phyloP scores from a whole-genome alignment of 2,329 filamentous ascomycete species.

The Hypoxylon sp. region DNA sequence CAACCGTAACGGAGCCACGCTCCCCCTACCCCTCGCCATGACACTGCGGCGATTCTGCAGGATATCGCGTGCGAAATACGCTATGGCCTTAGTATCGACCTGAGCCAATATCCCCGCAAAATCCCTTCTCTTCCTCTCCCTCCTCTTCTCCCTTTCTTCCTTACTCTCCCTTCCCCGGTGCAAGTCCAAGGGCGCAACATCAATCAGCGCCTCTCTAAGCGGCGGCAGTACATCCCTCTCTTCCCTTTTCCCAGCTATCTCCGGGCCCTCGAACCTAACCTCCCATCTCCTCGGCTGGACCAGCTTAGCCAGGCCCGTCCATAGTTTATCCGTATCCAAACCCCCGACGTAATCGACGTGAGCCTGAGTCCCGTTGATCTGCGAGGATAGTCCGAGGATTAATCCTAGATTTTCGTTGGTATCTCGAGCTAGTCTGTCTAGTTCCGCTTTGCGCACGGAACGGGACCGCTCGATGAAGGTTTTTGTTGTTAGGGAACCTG shows the following conservation, averaged over 20 bases:
- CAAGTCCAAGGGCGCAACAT: constrained; percentile 33
- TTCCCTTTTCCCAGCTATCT: not conserved
- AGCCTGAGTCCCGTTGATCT: constrained; percentile 27
- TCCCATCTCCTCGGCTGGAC: constrained; percentile 18
- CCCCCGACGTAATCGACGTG: constrained; percentile 46
- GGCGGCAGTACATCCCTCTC: constrained; percentile 13
- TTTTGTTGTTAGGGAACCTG: constrained; percentile 15
- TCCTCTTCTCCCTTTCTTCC: constrained; percentile 7
- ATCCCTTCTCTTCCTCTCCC: constrained; percentile 21
- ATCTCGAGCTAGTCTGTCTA: constrained; percentile 34
- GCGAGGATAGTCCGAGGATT: constrained; percentile 42
- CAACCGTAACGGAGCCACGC: constrained; percentile 2
- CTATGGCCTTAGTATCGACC: constrained; percentile 41
- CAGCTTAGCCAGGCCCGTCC: constrained; percentile 14
- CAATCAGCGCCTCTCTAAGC: constrained; percentile 30
- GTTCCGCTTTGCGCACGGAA: constrained; percentile 36
- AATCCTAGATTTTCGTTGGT: constrained; percentile 37
- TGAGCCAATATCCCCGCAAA: constrained; percentile 42
- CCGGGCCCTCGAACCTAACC: not conserved
- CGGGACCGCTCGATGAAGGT: constrained; percentile 37
- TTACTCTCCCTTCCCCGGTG: not conserved
- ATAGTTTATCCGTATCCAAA: constrained; percentile 33
- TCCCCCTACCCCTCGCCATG: not conserved
- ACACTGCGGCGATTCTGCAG: constrained; percentile 27
- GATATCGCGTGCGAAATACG: constrained; percentile 35